Evolutionary conservation across 2,329 filamentous ascomycete genomes (phyloP).

Genomic region (Trichoderma harzianum): DNA sequence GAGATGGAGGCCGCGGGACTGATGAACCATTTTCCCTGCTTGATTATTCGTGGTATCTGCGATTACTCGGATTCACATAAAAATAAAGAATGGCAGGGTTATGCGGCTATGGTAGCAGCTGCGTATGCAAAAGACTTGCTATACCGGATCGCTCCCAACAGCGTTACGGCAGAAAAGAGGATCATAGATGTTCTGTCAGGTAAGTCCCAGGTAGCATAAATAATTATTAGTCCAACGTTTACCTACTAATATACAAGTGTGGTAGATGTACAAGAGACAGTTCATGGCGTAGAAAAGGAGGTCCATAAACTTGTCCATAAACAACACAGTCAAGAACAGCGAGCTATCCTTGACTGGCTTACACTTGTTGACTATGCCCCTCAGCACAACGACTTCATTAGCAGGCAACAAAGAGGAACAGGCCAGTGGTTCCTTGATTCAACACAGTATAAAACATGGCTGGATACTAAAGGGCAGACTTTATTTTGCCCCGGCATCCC

Average conservation of each 20-base stretch:
- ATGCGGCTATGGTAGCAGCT: neutral
- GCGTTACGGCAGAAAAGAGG: neutral
- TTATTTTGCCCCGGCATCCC: neutral
- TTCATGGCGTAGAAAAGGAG: neutral
- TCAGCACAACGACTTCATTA: neutral
- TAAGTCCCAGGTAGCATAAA: neutral
- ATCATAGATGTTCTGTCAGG: neutral
- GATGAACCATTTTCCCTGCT: neutral
- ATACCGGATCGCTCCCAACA: neutral
- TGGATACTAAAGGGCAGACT: neutral
- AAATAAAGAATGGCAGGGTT: neutral
- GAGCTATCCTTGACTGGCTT: neutral
- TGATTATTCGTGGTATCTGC: neutral
- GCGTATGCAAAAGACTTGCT: neutral
- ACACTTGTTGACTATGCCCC: neutral
- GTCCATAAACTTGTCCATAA: neutral
- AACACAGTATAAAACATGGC: neutral
- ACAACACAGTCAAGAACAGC: neutral
- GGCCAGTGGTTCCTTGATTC: neutral
- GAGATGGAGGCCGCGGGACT: neutral
- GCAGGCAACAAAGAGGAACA: neutral
- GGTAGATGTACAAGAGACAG: neutral
- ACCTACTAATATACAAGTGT: neutral
- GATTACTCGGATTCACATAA: neutral
- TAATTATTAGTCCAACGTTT: accelerated